A percentile compares a stretch with the other conserved stretches of the same genome.
Conservation (phyloP, 768 basidiomycete species). For the Boletus barrowsii region DNA sequence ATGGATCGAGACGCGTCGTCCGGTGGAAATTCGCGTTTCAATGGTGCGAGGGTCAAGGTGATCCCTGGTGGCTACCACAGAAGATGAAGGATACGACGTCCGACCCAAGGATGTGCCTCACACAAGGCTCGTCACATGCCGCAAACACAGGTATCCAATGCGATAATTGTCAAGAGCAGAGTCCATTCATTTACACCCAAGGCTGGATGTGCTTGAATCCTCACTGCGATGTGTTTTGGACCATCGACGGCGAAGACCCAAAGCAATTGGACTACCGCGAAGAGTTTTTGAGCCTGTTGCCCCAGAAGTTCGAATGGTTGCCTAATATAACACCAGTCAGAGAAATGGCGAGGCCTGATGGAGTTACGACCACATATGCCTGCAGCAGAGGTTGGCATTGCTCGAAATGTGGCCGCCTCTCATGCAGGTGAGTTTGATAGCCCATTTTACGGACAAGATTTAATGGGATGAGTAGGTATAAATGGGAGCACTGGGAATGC, state of each 20-base stretch:
- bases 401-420: conserved; percentile 62
- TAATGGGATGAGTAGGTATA: conserved; percentile 43
- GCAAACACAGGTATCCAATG: conserved; percentile 31
- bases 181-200: conserved; percentile 51
- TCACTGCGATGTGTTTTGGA: conserved; percentile 57
- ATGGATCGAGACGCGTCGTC: conserved; percentile 52
- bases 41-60: conserved; percentile 73
- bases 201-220: conserved; percentile 67
- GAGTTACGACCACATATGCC: conserved; percentile 49
- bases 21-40: conserved; percentile 83
- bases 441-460: neutral
- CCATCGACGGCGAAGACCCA: conserved; percentile 26
- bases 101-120: neutral
- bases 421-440: conserved; percentile 55
- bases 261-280: conserved; percentile 45
- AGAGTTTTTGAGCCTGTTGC: conserved; percentile 42
- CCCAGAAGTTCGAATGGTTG: conserved; percentile 30
- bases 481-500: conserved; percentile 78
- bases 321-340: conserved; percentile 41
- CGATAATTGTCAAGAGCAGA: conserved; percentile 39
- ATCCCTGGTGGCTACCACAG: conserved; percentile 47
- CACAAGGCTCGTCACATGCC: neutral
- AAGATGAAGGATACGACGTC: neutral
- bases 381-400: conserved; percentile 74
- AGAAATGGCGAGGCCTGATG: conserved; percentile 24